Percentiles rank a stretch among this genome's conserved stretches.
Conservation (phyloP, 208 protist genomes). For the Wallacemonas rigidus region DNA sequence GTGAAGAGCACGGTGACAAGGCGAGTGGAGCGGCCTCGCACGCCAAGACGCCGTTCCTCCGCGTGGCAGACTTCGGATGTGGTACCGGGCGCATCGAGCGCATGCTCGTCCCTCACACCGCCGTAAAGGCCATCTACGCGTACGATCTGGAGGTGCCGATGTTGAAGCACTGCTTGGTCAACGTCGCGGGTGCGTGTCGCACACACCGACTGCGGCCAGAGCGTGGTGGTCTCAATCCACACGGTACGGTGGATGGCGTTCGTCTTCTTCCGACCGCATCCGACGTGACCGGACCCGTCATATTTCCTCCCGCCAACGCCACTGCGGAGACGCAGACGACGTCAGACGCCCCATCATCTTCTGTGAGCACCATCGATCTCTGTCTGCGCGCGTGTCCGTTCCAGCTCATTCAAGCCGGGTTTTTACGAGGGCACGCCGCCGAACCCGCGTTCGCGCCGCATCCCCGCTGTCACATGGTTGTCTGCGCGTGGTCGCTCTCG, state of each 20-base stretch:
- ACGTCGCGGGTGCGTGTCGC: slow-evolving; percentile 23
- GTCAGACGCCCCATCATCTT: neutral
- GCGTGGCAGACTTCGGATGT: slow-evolving; percentile 79
- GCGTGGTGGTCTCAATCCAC: neutral
- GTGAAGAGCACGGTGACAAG: slow-evolving; percentile 11
- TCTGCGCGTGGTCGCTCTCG: slow-evolving; percentile 86
- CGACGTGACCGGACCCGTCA: neutral
- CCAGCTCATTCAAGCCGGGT: slow-evolving; percentile 37
- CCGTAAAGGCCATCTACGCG: slow-evolving; percentile 59
- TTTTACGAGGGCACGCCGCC: slow-evolving; percentile 23
- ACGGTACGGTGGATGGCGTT: neutral
- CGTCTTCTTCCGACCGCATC: neutral
- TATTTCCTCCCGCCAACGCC: neutral
- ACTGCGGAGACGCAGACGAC: neutral
- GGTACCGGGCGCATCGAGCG: slow-evolving; percentile 74
- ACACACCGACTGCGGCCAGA: neutral
- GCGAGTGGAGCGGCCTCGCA: neutral
- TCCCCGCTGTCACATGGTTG: slow-evolving; percentile 47
- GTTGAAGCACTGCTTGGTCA: slow-evolving; percentile 61
- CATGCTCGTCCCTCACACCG: slow-evolving; percentile 52
- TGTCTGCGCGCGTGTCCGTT: slow-evolving; percentile 60
- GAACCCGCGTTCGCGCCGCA: slow-evolving; percentile 27
- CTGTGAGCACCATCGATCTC: slow-evolving; percentile 26
- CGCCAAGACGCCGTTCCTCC: slow-evolving; percentile 22
- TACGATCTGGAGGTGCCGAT: slow-evolving; percentile 78